phyloP scores from a whole-genome alignment of 1,284 basidiomycete genomes.

The Sporisorium iseilematis-ciliati region DNA sequence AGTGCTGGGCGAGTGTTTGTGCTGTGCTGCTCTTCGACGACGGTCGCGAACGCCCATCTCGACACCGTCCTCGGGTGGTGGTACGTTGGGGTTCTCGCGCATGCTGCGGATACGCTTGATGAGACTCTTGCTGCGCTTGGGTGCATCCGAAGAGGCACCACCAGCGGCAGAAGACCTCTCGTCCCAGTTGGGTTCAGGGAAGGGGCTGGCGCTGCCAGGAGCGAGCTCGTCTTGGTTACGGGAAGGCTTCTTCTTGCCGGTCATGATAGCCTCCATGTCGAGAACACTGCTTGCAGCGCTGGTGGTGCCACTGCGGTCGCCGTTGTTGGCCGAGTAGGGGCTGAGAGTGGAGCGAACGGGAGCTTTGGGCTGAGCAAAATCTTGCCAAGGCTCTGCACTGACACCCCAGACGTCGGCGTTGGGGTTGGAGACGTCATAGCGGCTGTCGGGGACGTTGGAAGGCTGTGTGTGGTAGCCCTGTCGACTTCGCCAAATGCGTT shows the following conservation, averaged over 20 bases:
- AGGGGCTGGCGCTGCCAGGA: conserved; percentile 54
- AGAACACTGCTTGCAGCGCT: conserved; percentile 59
- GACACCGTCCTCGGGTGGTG: conserved; percentile 51
- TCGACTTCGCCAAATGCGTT: conserved; percentile 44
- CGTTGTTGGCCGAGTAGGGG: conserved; percentile 40
- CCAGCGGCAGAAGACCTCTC: conserved; percentile 4
- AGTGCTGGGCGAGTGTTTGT: conserved; percentile 56
- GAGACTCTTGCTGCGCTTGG: conserved; percentile 61
- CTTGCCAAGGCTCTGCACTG: conserved; percentile 67
- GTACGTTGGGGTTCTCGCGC: conserved; percentile 61
- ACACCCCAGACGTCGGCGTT: conserved; percentile 68
- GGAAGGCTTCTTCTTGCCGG: conserved; percentile 50
- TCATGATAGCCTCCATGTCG: conserved; percentile 67
- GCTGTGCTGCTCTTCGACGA: conserved; percentile 34
- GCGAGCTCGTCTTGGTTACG: conserved; percentile 30
- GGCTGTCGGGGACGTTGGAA: conserved; percentile 46
- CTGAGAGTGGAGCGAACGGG: conserved; percentile 39
- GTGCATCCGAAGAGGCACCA: conserved; percentile 24
- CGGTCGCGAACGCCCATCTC: conserved; percentile 46
- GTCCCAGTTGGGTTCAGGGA: conserved; percentile 58
- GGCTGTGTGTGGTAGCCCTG: conserved; percentile 54
- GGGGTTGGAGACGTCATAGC: conserved; percentile 56
- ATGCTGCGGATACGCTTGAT: conserved; percentile 63
- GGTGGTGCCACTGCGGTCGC: conserved; percentile 46
- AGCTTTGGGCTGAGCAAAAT: conserved; percentile 61